Conservation (phyloP, 495 filamentous ascomycete genomes). For the Penicillium antarcticum region DNA sequence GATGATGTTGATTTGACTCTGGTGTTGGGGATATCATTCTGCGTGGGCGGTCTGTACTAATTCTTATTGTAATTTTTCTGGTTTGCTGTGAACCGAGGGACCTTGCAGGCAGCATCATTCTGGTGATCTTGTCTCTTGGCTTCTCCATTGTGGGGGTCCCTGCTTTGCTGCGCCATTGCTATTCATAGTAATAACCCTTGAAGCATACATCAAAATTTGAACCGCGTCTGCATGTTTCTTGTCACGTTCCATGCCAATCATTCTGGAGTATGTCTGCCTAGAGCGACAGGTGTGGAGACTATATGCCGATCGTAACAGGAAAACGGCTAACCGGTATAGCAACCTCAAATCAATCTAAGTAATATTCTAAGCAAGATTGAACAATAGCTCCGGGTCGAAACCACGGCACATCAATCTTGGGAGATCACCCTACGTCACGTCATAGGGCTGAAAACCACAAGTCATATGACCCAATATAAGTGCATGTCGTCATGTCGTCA, state of each 20-base stretch:
- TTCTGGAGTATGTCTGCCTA: too few relatives aligned
- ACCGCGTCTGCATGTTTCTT: neutral
- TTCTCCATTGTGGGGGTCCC: neutral
- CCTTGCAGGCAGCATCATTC: constrained; percentile 4
- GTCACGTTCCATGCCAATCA: too few relatives aligned
- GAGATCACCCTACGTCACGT: constrained; percentile 10
- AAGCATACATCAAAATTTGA: too few relatives aligned
- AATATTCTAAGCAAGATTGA: too few relatives aligned
- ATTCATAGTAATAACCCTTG: neutral
- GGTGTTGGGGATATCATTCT: neutral
- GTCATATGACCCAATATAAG: constrained; percentile 3
- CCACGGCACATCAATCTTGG: neutral
- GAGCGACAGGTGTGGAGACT: too few relatives aligned
- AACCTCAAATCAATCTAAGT: too few relatives aligned
- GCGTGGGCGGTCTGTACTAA: neutral
- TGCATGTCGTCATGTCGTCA: constrained; percentile 4
- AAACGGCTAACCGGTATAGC: too few relatives aligned
- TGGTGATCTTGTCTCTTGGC: neutral
- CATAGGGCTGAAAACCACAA: constrained; percentile 21
- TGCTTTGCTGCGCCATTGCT: neutral
- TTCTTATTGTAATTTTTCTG: neutral
- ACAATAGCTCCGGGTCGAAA: too few relatives aligned
- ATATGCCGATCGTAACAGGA: too few relatives aligned
- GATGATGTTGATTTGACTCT: neutral
- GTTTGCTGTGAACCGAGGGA: neutral